Conservation (phyloP, 805 yeast species). For the Starmerella stigmatis region DNA sequence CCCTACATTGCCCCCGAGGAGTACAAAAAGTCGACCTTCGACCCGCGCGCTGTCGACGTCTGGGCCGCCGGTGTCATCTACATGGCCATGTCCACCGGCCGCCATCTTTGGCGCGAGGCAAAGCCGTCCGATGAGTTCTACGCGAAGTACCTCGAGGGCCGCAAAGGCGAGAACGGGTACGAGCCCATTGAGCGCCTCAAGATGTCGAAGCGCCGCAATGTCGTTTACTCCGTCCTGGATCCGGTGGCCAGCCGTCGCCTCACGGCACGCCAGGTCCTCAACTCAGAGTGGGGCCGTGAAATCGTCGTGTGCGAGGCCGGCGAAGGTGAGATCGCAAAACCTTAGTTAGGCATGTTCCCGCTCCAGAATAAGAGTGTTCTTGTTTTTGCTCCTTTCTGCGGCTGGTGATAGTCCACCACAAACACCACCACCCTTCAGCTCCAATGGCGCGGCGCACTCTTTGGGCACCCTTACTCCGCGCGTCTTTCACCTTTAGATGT, state of each 20-base stretch:
- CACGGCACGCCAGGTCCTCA: conserved; percentile 74
- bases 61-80: conserved; percentile 81
- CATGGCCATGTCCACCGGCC: conserved; percentile 75
- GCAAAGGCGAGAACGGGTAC: conserved; percentile 75
- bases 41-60: conserved; percentile 68
- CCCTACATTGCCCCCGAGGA: conserved; percentile 92
- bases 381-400: too few species aligned
- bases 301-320: conserved; percentile 69
- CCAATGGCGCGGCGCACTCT: too few species aligned
- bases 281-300: conserved; percentile 91
- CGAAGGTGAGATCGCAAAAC: conserved; percentile 26
- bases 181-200: conserved; percentile 81
- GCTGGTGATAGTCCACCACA: too few species aligned
- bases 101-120: conserved; percentile 84
- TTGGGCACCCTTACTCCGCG: too few species aligned
- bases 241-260: conserved; percentile 80
- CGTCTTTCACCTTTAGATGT: too few species aligned
- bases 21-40: conserved; percentile 45
- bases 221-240: conserved; percentile 81
- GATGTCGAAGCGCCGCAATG: conserved; percentile 82
- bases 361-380: too few species aligned
- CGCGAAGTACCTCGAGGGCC: conserved; percentile 56
- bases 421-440: too few species aligned
- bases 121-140: conserved; percentile 66
- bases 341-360: neutral